Evolutionary conservation across 495 filamentous ascomycete species (phyloP).

Genomic region (Tetracladium marchalianum): DNA sequence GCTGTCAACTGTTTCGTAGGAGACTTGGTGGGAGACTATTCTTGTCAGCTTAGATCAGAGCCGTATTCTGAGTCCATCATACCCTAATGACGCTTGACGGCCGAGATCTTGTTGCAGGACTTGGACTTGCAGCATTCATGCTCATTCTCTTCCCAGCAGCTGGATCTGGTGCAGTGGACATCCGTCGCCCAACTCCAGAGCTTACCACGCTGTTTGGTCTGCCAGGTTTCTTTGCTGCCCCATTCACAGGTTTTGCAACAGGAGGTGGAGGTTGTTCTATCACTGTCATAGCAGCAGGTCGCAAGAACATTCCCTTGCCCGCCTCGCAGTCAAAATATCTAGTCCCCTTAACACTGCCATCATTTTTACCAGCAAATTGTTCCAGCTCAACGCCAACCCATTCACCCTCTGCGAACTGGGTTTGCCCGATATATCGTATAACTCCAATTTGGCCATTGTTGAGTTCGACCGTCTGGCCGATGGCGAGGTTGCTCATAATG

Average conservation of each 20-base stretch:
- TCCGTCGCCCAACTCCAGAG: slow-evolving; percentile 20
- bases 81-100: slow-evolving; percentile 50
- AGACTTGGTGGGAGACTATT: slow-evolving; percentile 68
- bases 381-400: slow-evolving; percentile 91
- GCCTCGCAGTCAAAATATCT: slow-evolving; percentile 82
- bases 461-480: slow-evolving; percentile 57
- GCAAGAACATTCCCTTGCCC: slow-evolving; percentile 81
- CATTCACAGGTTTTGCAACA: slow-evolving; percentile 21
- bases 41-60: slow-evolving; percentile 12
- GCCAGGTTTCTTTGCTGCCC: slow-evolving; percentile 21
- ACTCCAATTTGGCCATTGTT: slow-evolving; percentile 65
- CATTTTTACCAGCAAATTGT: slow-evolving; percentile 81
- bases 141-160: slow-evolving; percentile 52
- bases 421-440: slow-evolving; percentile 71
- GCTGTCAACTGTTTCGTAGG: slow-evolving; percentile 68
- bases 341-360: slow-evolving; percentile 81
- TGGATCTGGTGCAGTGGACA: slow-evolving; percentile 33
- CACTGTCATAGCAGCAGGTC: slow-evolving; percentile 50
- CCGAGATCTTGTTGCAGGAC: slow-evolving; percentile 43
- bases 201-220: slow-evolving; percentile 31
- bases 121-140: slow-evolving; percentile 57
- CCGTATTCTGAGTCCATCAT: slow-evolving; percentile 20
- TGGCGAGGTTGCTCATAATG: slow-evolving; percentile 24
- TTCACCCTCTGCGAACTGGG: slow-evolving; percentile 68
- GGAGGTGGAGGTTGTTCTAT: slow-evolving; percentile 39